These are phyloP conservation scores for Pythium brassicae DNA, from an alignment of 352 stramenopile genomes.

Conservation along the genomic window DNA sequence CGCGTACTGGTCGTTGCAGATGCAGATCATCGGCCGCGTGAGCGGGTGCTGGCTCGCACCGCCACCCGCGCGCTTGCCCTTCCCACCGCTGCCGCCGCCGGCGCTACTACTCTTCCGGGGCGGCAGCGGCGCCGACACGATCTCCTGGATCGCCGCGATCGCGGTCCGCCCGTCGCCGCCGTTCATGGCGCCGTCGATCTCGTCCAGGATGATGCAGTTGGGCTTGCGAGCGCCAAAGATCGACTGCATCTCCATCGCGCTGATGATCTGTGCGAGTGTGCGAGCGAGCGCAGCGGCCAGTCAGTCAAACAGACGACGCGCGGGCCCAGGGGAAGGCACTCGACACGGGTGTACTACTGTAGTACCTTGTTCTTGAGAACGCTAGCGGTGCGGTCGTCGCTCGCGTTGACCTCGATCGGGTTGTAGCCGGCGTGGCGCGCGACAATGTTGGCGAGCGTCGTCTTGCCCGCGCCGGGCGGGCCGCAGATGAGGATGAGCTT, in stretches of 20 bases:
- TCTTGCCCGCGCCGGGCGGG: conserved; percentile 93
- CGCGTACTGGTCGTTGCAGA: conserved; percentile 98
- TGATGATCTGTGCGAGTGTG: conserved; percentile 42
- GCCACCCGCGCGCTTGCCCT: conserved; percentile 24
- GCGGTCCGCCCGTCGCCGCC: conserved; percentile 77
- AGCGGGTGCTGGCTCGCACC: conserved; percentile 61
- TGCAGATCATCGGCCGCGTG: conserved; percentile 95
- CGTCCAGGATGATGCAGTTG: conserved; percentile 98
- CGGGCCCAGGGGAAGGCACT: too few species aligned
- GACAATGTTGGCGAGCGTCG: conserved; percentile 96
- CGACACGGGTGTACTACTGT: too few species aligned
- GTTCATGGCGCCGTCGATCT: conserved; percentile 96
- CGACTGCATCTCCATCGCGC: conserved; percentile 91
- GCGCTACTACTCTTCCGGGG: conserved; percentile 24
- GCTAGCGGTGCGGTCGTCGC: conserved; percentile 93
- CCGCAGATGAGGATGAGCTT: conserved; percentile 96
- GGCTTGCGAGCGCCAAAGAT: conserved; percentile 86
- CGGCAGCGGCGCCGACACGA: conserved; percentile 84
- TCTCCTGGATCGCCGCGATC: conserved; percentile 91
- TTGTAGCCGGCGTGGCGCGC: conserved; percentile 96
- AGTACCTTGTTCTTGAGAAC: conserved; percentile 90
- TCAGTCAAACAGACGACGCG: too few species aligned
- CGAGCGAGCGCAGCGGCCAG: not conserved
- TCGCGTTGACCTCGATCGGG: conserved; percentile 97
- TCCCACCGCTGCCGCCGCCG: not conserved